Evolutionary conservation across 2,329 filamentous ascomycete species (phyloP).

Genomic region (Neofusicoccum umdonicola): DNA sequence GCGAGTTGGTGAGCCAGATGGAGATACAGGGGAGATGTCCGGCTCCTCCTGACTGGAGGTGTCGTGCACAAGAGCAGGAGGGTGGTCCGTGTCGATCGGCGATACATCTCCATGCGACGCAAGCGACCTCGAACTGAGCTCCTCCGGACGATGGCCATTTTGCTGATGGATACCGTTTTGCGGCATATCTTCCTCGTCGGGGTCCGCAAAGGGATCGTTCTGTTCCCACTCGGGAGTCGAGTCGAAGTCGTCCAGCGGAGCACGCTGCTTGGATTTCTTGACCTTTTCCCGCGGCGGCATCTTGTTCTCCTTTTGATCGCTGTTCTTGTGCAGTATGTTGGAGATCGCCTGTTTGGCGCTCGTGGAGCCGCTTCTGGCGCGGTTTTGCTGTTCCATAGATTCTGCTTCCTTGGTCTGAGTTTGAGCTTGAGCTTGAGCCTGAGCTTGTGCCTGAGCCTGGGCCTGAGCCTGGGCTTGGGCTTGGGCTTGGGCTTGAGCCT

Average conservation of each 20-base stretch:
- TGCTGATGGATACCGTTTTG: conserved; percentile 22
- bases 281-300: conserved; percentile 54
- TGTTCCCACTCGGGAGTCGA: conserved; percentile 51
- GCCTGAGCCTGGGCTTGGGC: not conserved
- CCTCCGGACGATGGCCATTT: conserved; percentile 4
- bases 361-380: conserved; percentile 13
- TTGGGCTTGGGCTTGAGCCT: not conserved
- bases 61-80: conserved; percentile 67
- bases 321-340: conserved; percentile 12
- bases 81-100: conserved; percentile 36
- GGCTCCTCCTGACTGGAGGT: conserved; percentile 66
- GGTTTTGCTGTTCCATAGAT: not conserved
- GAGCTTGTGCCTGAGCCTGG: not conserved
- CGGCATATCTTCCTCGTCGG: conserved; percentile 31
- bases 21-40: conserved; percentile 29
- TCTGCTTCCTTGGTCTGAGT: conserved; percentile 1
- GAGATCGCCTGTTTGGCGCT: conserved; percentile 16
- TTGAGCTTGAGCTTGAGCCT: not conserved
- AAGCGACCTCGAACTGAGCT: conserved; percentile 9
- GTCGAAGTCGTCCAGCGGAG: conserved; percentile 71
- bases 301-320: conserved; percentile 12
- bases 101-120: not conserved
- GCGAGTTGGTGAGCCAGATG: conserved; percentile 22
- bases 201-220: conserved; percentile 44
- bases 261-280: conserved; percentile 59